phyloP scores from a whole-genome alignment of 257 asterid species.

The Solanum bukasovii region DNA sequence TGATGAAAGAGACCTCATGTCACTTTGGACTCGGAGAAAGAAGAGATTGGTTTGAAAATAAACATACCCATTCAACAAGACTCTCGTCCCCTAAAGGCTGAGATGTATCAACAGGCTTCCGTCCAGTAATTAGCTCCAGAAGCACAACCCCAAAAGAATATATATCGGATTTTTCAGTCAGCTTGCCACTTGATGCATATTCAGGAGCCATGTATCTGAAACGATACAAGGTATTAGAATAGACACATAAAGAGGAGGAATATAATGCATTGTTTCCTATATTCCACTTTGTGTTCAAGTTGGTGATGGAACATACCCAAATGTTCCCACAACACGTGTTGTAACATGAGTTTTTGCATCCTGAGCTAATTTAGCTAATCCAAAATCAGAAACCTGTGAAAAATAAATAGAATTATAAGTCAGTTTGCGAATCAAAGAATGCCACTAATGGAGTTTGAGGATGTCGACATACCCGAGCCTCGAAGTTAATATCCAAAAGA shows the following conservation, averaged over 20 bases:
- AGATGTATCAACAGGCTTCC: conserved; percentile 89
- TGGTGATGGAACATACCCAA: conserved; percentile 47
- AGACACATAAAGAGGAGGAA: neutral
- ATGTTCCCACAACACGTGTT: conserved; percentile 93
- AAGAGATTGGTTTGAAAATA: neutral
- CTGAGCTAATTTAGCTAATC: conserved; percentile 82
- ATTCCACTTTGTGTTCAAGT: neutral
- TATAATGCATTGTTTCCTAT: neutral
- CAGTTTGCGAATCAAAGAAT: neutral
- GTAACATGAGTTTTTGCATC: conserved; percentile 73
- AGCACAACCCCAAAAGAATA: conserved; percentile 91
- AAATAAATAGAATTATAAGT: neutral
- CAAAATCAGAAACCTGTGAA: conserved; percentile 86
- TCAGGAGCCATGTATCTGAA: conserved; percentile 98
- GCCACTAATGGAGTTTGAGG: neutral
- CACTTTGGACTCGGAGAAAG: neutral
- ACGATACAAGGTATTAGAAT: neutral
- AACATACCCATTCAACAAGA: conserved; percentile 91
- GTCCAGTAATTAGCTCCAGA: conserved; percentile 77
- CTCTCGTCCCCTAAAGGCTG: conserved; percentile 91
- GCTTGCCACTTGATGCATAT: conserved; percentile 87
- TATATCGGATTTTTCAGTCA: conserved; percentile 83
- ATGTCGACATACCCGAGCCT: conserved; percentile 63
- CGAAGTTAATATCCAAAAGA: conserved; percentile 71
- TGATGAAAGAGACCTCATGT: neutral